A percentile compares a stretch with the other conserved stretches of the same genome.
Evolutionary conservation across 2,329 filamentous ascomycete genomes (phyloP).

Genomic region (Thyridium curvatum): DNA sequence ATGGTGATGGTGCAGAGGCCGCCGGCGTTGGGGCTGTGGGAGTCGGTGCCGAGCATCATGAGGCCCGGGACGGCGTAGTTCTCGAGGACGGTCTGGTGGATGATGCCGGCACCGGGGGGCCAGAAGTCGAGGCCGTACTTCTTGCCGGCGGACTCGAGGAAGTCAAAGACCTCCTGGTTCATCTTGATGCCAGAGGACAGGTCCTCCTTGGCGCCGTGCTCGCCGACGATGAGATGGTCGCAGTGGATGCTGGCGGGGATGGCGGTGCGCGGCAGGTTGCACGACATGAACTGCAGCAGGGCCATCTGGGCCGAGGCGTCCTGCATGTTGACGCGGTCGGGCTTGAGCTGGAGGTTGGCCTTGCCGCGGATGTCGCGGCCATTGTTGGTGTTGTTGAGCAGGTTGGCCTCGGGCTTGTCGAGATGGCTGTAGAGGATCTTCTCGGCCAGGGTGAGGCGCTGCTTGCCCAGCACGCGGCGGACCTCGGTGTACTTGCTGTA

Average conservation of each 20-base stretch:
- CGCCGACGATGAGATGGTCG: constrained; percentile 96
- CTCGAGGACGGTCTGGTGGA: constrained; percentile 96
- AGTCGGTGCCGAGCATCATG: constrained; percentile 99
- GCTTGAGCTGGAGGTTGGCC: constrained; percentile 93
- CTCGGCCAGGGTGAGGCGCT: constrained; percentile 79
- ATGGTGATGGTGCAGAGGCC: constrained; percentile 91
- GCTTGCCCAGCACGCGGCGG: constrained; percentile 59
- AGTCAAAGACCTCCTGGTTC: constrained; percentile 97
- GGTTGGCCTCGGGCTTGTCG: constrained; percentile 80
- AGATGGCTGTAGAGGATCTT: constrained; percentile 98
- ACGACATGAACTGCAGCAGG: constrained; percentile 96
- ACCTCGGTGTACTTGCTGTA: constrained; percentile 72
- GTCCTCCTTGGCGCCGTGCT: constrained; percentile 82
- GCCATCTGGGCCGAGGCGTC: constrained; percentile 99
- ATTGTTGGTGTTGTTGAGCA: constrained; percentile 77
- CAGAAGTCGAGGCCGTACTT: constrained; percentile 95
- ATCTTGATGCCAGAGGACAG: constrained; percentile 77
- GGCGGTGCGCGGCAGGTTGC: constrained; percentile 79
- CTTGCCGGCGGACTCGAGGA: constrained; percentile 85
- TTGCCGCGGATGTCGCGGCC: constrained; percentile 77
- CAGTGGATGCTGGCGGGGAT: constrained; percentile 98
- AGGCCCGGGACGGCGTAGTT: constrained; percentile 96
- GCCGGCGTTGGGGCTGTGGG: constrained; percentile 95
- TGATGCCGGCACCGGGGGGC: constrained; percentile 89
- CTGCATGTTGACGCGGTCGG: constrained; percentile 97